These are phyloP conservation scores for Poa pratensis DNA, from an alignment of 176 grass and related monocot species.

Conservation along the genomic window DNA sequence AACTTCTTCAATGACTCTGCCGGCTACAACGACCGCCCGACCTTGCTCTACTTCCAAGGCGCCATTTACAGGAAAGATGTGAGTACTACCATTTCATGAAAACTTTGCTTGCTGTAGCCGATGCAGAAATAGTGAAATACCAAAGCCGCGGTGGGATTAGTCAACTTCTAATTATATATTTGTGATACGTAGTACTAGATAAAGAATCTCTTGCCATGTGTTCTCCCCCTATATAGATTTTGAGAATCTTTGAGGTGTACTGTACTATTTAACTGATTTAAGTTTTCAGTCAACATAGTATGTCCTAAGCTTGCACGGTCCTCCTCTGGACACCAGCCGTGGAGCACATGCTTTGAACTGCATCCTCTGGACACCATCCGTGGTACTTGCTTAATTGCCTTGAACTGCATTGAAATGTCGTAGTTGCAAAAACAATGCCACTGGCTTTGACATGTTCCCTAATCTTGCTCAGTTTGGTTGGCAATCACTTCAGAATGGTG, in stretches of 20 bases:
- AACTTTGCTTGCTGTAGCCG: background rate
- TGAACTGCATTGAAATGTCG: background rate
- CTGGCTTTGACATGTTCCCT: background rate
- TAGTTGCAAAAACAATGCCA: conserved; percentile 13
- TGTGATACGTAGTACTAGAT: too few species aligned
- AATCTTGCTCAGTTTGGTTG: background rate
- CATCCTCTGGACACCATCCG: too few species aligned
- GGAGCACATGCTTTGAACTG: conserved; percentile 21
- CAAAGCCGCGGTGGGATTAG: conserved; percentile 14
- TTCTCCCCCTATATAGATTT: conserved; percentile 37
- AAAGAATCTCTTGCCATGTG: conserved; percentile 31
- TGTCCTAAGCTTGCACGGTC: background rate
- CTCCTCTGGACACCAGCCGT: conserved; percentile 34
- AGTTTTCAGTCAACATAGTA: conserved; percentile 8
- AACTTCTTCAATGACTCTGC: conserved; percentile 72
- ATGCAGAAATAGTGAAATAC: background rate
- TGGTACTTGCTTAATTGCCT: too few species aligned
- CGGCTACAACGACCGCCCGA: conserved; percentile 69
- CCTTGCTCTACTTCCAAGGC: conserved; percentile 86
- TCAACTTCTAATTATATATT: conserved; percentile 26
- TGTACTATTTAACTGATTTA: conserved; percentile 1
- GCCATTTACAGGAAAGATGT: conserved; percentile 99
- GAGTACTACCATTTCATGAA: conserved; percentile 33
- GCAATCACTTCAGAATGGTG: background rate
- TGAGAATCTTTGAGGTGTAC: conserved; percentile 31